A percentile compares a stretch with the other conserved stretches of the same genome.
phyloP scores from a whole-genome alignment of 257 asterid genomes.

The Osmanthus fragrans region DNA sequence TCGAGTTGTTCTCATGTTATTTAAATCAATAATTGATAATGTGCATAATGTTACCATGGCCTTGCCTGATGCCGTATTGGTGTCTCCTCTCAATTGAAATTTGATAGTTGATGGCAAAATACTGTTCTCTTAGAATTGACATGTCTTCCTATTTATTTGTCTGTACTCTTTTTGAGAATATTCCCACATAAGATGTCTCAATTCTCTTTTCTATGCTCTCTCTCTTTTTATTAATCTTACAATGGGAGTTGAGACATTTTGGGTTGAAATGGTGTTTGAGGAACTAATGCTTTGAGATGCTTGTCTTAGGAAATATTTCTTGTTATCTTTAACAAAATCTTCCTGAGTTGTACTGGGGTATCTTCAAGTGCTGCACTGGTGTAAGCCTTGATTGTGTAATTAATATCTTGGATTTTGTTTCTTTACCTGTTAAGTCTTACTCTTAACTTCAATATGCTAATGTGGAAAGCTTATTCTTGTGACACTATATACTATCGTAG shows the following conservation, averaged over 20 bases:
- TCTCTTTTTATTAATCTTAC: conserved; percentile 2
- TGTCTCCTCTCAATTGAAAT: neutral
- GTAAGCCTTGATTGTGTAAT: conserved; percentile 17
- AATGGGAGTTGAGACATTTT: neutral
- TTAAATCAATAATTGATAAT: neutral
- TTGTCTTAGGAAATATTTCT: conserved; percentile 10
- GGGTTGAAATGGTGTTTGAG: conserved; percentile 9
- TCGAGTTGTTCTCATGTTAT: conserved; percentile 18
- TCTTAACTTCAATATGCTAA: conserved; percentile 9
- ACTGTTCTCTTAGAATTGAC: neutral
- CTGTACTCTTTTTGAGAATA: neutral
- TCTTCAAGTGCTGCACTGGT: conserved; percentile 6
- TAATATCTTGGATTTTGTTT: conserved; percentile 12
- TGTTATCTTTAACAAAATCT: neutral
- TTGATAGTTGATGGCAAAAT: neutral
- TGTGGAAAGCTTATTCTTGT: conserved; percentile 19
- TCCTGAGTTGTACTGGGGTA: conserved; percentile 19
- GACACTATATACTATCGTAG: conserved; percentile 36
- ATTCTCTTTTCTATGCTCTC: neutral
- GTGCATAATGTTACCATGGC: conserved; percentile 20
- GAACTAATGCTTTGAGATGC: conserved; percentile 18
- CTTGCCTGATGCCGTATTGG: conserved; percentile 18
- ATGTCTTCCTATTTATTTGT: neutral
- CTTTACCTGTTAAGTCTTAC: conserved; percentile 8
- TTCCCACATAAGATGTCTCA: conserved; percentile 10